Evolutionary conservation across 768 basidiomycete species (phyloP).

Genomic region (Hypholoma sublateritium): DNA sequence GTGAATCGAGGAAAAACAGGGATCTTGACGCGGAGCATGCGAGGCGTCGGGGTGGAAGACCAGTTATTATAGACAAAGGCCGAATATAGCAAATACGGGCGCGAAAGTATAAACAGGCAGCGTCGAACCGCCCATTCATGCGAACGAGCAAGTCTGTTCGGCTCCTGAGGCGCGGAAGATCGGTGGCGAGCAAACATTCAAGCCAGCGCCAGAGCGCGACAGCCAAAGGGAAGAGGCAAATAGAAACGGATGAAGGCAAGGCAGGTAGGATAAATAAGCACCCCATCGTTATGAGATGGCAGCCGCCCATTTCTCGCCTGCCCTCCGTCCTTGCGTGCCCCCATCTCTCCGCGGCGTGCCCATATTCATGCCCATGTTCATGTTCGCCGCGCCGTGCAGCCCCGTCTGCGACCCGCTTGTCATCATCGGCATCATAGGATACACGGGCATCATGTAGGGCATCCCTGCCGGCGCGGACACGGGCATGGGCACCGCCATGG

Average conservation of each 20-base stretch:
- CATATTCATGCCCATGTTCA: neutral
- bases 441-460: conserved; percentile 9
- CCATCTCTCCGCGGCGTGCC: neutral
- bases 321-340: neutral
- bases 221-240: neutral
- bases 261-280: neutral
- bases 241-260: neutral
- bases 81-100: neutral
- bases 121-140: neutral
- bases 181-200: neutral
- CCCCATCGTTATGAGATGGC: conserved; percentile 2
- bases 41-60: neutral
- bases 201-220: neutral
- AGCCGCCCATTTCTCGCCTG: neutral
- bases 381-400: neutral
- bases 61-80: no score
- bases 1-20: neutral
- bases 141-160: neutral
- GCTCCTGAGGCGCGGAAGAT: neutral
- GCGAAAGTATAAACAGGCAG: neutral
- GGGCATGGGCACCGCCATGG: conserved; percentile 22
- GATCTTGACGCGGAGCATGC: neutral
- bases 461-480: conserved; percentile 13
- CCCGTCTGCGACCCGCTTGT: conserved; percentile 6
- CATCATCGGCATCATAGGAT: conserved; percentile 7